Evolutionary conservation across 1,139 yeast species (phyloP).

Genomic region (Geotrichum carabidarum): DNA sequence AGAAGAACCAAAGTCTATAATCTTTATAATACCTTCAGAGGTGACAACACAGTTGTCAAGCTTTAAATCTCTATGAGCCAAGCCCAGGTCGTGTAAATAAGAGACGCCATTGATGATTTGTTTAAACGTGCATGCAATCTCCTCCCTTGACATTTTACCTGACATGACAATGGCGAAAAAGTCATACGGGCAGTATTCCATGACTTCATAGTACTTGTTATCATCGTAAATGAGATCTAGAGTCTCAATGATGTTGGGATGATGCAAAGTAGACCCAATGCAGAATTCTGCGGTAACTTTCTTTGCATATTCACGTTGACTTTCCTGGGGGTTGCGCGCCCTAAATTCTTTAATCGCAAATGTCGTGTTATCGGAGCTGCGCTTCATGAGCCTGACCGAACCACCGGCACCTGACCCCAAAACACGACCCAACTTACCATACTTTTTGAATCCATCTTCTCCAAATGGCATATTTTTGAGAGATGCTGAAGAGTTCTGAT

Average conservation of each 20-base stretch:
- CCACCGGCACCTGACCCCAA: conserved; percentile 99
- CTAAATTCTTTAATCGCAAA: conserved; percentile 97
- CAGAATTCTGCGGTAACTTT: conserved; percentile 97
- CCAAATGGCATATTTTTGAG: conserved; percentile 37
- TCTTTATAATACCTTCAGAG: conserved; percentile 75
- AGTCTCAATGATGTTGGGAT: conserved; percentile 90
- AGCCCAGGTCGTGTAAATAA: conserved; percentile 78
- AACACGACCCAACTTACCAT: conserved; percentile 83
- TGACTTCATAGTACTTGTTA: conserved; percentile 83
- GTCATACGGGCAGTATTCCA: conserved; percentile 97
- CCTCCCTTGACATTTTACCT: conserved; percentile 82
- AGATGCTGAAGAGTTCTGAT: conserved; percentile 19
- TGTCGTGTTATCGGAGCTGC: conserved; percentile 75
- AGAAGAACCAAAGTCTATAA: conserved; percentile 95
- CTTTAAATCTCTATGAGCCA: conserved; percentile 93
- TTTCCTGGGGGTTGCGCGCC: conserved; percentile 75
- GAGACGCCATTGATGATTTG: conserved; percentile 80
- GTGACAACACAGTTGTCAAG: conserved; percentile 92
- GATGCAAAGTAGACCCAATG: conserved; percentile 91
- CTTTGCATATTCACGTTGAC: conserved; percentile 86
- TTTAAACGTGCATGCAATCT: conserved; percentile 82
- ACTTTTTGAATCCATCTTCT: conserved; percentile 54
- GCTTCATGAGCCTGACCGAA: conserved; percentile 75
- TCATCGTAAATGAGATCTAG: conserved; percentile 86
- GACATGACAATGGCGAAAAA: conserved; percentile 97